Conservation (phyloP, 768 basidiomycete species). For the Lactarius trivialis region DNA sequence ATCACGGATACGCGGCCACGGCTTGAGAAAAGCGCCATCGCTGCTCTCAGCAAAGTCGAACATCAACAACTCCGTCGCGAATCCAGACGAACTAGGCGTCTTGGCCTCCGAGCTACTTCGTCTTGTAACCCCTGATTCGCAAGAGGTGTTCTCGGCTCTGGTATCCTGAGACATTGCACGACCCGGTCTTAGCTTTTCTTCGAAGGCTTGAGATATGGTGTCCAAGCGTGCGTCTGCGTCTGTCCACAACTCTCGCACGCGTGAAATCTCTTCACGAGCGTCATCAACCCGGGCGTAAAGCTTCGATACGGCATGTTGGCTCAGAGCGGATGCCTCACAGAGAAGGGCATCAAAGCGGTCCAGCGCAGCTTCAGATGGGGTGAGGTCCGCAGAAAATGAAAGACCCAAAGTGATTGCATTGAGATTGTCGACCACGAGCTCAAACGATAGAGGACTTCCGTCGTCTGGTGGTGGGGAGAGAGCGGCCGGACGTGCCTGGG, state of each 20-base stretch:
- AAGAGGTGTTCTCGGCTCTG: slow-evolving; percentile 1
- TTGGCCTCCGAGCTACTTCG: slow-evolving; percentile 12
- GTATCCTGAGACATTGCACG: background rate
- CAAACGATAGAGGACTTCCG: slow-evolving; percentile 31
- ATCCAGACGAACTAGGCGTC: slow-evolving; percentile 2
- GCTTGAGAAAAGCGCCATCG: background rate
- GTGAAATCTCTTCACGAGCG: slow-evolving; percentile 41
- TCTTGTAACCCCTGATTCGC: slow-evolving; percentile 2
- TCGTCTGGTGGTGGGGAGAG: slow-evolving; percentile 32
- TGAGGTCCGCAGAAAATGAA: slow-evolving; percentile 24
- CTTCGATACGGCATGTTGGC: slow-evolving; percentile 40
- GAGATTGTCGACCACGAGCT: slow-evolving; percentile 49
- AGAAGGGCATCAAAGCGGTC: slow-evolving; percentile 41
- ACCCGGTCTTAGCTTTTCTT: slow-evolving; percentile 34
- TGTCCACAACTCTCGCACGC: slow-evolving; percentile 41
- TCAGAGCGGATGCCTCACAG: slow-evolving; percentile 42
- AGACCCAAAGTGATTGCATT: slow-evolving; percentile 41
- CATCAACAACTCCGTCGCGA: slow-evolving; percentile 1
- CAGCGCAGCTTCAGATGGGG: slow-evolving; percentile 36
- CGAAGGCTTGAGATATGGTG: slow-evolving; percentile 38
- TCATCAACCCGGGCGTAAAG: slow-evolving; percentile 52
- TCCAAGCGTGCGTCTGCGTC: slow-evolving; percentile 41
- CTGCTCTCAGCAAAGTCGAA: background rate
- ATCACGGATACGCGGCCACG: slow-evolving; percentile 6
- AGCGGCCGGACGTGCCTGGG: slow-evolving; percentile 1